Evolutionary conservation across 768 basidiomycete genomes (phyloP).

Genomic region (Bullera alba): DNA sequence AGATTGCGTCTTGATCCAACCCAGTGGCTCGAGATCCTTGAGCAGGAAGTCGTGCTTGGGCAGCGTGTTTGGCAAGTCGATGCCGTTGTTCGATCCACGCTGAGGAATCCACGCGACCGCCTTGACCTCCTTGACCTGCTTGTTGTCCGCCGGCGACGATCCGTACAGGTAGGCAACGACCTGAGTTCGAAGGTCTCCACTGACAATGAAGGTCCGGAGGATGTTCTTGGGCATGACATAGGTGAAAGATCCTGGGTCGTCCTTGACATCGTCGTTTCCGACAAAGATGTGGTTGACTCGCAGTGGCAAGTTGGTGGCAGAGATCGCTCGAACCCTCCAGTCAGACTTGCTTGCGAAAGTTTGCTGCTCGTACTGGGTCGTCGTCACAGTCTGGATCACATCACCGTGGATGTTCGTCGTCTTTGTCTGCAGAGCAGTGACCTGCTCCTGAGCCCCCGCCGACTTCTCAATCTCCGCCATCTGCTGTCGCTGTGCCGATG

Average conservation of each 20-base stretch:
- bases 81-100: slow-evolving; percentile 85
- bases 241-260: slow-evolving; percentile 88
- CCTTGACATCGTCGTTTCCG: slow-evolving; percentile 97
- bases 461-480: slow-evolving; percentile 99
- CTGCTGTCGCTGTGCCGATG: slow-evolving; percentile 76
- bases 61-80: slow-evolving; percentile 81
- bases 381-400: slow-evolving; percentile 88
- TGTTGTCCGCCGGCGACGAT: slow-evolving; percentile 85
- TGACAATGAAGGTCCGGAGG: slow-evolving; percentile 83
- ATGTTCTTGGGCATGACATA: slow-evolving; percentile 97
- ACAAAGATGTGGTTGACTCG: slow-evolving; percentile 98
- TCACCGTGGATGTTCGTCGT: slow-evolving; percentile 98
- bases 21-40: slow-evolving; percentile 88
- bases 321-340: slow-evolving; percentile 98
- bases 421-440: slow-evolving; percentile 94
- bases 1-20: slow-evolving; percentile 90
- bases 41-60: slow-evolving; percentile 92
- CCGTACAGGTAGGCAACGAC: slow-evolving; percentile 93
- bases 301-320: slow-evolving; percentile 88
- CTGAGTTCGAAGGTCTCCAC: slow-evolving; percentile 90
- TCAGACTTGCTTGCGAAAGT: slow-evolving; percentile 99
- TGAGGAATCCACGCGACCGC: slow-evolving; percentile 95
- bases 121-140: slow-evolving; percentile 98
- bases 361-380: slow-evolving; percentile 95
- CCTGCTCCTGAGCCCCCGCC: slow-evolving; percentile 84